These are phyloP conservation scores for Aspergillus sp. DNA, from an alignment of 2,329 filamentous ascomycete species.

Conservation along the genomic window DNA sequence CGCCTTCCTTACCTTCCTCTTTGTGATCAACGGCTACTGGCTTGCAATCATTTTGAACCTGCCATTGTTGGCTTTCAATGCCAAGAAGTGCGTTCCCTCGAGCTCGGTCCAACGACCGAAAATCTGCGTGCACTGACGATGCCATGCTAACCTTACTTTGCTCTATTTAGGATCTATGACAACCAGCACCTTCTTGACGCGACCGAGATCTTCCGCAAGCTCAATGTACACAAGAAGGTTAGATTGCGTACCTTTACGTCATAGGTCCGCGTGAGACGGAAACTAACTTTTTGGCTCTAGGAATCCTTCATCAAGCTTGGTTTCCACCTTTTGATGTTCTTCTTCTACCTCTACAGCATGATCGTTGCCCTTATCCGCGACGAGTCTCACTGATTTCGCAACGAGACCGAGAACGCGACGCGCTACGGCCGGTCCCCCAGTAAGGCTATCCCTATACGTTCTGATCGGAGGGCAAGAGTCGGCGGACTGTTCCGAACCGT, in stretches of 20 bases:
- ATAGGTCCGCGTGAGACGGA: neutral
- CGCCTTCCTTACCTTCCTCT: constrained; percentile 90
- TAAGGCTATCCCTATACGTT: constrained; percentile 7
- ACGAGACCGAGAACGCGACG: constrained; percentile 41
- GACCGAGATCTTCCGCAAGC: constrained; percentile 98
- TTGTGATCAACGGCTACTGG: constrained; percentile 99
- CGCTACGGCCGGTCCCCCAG: constrained; percentile 30
- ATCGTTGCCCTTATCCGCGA: constrained; percentile 95
- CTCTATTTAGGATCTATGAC: constrained; percentile 74
- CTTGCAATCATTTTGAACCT: constrained; percentile 87
- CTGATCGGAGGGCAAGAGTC: neutral
- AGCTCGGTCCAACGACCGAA: neutral
- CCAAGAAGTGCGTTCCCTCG: constrained; percentile 79
- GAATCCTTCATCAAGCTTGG: constrained; percentile 99
- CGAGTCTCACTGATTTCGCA: constrained; percentile 71
- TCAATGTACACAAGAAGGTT: constrained; percentile 99
- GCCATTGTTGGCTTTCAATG: constrained; percentile 88
- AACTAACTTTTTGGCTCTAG: constrained; percentile 46
- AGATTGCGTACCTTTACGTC: constrained; percentile 16
- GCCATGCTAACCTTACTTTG: constrained; percentile 22
- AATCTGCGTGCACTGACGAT: neutral
- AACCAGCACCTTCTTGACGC: constrained; percentile 97
- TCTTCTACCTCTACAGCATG: constrained; percentile 99
- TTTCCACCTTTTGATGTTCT: constrained; percentile 99
- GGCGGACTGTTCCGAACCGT: neutral